Evolutionary conservation across 768 basidiomycete species (phyloP), one percentile per base, ranked within the genome.

Genomic region (Agaricus blazei): DNA sequence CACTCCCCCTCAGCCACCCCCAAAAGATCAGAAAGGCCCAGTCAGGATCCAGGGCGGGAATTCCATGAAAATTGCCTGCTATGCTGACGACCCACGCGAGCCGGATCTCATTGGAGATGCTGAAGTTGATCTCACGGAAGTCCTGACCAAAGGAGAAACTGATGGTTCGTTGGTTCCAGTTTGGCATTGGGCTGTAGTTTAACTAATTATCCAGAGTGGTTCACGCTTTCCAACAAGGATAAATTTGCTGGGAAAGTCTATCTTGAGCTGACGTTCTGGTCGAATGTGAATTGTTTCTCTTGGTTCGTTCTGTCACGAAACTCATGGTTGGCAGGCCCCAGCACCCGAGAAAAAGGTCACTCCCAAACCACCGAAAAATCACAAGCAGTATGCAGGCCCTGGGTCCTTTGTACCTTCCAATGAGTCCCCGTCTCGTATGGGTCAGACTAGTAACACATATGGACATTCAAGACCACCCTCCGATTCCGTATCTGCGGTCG

Each of bases 171-270:
- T 5, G 23, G 9, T 49, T 24, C 14, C 4, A 50, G n/a, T 24
- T 34, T 28, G 42, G 40, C 44, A 43, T 44, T 19, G 36, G 40
- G 1, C n/a, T 19, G 19, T 37, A 23, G 27, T 52, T 29, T 37
- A 43, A 55, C 54, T 14, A 53, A 46, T 34, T 38, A 40, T 51
- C 24, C 27, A 98, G 97, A 98, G 68, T 98, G 95, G 97, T 94
- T 96, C 67, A 87, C 86, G 23, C 75, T 98, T 27, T 82, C 79
- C 68, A 80, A 89, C 72, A 98, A 95, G 70, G 92, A 92, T 59
- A 91, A 91, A 62, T 98, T 97, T 68, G 85, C 87, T 27, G 97
- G 97, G 6, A 96, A 98, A 68, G 86, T 99, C 11, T 98, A 96
- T 66, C 76, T 98, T 23, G 97, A 99, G 67, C 69, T 98, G 64